phyloP scores from a whole-genome alignment of 208 protist species.

The Acanthamoeba lenticulata region DNA sequence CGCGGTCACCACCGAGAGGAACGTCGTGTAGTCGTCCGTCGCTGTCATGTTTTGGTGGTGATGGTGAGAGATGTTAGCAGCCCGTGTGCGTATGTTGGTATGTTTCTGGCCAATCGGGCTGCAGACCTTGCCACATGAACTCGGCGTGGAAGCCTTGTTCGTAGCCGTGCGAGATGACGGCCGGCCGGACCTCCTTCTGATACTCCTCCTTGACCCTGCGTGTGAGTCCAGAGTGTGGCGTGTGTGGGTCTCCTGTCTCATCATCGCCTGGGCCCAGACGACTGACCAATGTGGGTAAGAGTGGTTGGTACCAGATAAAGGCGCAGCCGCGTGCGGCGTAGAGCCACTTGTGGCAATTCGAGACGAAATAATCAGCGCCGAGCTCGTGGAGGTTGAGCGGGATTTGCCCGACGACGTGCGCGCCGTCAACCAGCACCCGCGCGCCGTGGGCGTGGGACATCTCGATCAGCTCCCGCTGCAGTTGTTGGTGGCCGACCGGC shows the following conservation, averaged over 20 bases:
- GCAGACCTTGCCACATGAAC: not conserved
- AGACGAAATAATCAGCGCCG: slow-evolving; percentile 84
- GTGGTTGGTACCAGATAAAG: not conserved
- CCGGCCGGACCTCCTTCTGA: not conserved
- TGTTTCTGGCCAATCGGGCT: not conserved
- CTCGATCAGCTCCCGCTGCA: slow-evolving; percentile 80
- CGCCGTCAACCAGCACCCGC: slow-evolving; percentile 92
- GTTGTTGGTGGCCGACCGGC: too few relatives aligned
- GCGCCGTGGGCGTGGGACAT: slow-evolving; percentile 85
- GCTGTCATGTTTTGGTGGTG: not conserved
- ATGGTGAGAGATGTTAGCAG: not conserved
- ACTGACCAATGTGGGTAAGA: not conserved
- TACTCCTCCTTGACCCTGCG: slow-evolving; percentile 10
- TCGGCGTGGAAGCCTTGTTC: slow-evolving; percentile 15
- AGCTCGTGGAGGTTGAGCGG: slow-evolving; percentile 88
- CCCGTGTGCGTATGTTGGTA: not conserved
- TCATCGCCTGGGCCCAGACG: too few relatives aligned
- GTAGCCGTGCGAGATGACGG: slow-evolving; percentile 13
- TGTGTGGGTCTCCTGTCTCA: too few relatives aligned
- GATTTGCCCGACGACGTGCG: slow-evolving; percentile 89
- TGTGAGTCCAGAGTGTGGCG: too few relatives aligned
- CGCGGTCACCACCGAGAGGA: slow-evolving; percentile 2
- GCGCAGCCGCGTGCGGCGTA: slow-evolving; percentile 71
- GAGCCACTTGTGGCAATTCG: slow-evolving; percentile 94
- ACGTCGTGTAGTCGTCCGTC: slow-evolving; percentile 22